Evolutionary conservation across 1,139 yeast genomes (phyloP).

Genomic region (Nakaseomyces nivariensis): DNA sequence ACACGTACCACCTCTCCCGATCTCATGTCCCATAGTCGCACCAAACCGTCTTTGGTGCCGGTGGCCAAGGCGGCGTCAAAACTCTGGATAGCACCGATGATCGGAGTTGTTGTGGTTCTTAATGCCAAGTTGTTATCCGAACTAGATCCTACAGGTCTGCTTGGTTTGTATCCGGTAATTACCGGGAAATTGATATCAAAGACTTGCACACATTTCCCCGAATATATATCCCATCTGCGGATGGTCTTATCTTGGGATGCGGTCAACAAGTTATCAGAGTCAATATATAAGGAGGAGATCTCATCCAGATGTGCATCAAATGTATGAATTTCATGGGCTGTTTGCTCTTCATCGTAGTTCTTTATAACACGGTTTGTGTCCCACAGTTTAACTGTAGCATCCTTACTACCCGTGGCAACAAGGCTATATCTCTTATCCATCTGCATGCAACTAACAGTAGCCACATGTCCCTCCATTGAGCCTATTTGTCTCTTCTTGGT

Average conservation of each 20-base stretch:
- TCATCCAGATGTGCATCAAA: slow-evolving; percentile 58
- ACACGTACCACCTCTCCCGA: slow-evolving; percentile 59
- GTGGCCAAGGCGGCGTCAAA: slow-evolving; percentile 66
- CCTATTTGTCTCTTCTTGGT: slow-evolving; percentile 43
- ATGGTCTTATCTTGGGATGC: slow-evolving; percentile 87
- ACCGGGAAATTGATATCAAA: slow-evolving; percentile 24
- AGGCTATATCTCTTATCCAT: slow-evolving; percentile 39
- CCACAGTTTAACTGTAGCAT: slow-evolving; percentile 55
- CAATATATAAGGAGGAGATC: slow-evolving; percentile 50
- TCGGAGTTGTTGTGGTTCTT: slow-evolving; percentile 10
- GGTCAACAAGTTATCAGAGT: slow-evolving; percentile 55
- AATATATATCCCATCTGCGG: slow-evolving; percentile 76
- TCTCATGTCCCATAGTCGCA: slow-evolving; percentile 67
- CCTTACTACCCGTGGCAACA: slow-evolving; percentile 53
- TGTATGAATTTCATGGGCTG: slow-evolving; percentile 30
- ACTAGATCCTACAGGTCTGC: neutral
- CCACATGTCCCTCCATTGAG: slow-evolving; percentile 43
- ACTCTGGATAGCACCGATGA: slow-evolving; percentile 33
- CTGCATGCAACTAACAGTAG: slow-evolving; percentile 49
- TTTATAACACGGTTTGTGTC: slow-evolving; percentile 32
- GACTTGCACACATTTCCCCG: slow-evolving; percentile 44
- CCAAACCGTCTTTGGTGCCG: slow-evolving; percentile 68
- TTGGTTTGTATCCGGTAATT: neutral
- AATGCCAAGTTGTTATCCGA: slow-evolving; percentile 1
- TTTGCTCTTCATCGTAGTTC: slow-evolving; percentile 13